Evolutionary conservation across 2,329 filamentous ascomycete genomes (phyloP).

Genomic region (Cercospora sp.): DNA sequence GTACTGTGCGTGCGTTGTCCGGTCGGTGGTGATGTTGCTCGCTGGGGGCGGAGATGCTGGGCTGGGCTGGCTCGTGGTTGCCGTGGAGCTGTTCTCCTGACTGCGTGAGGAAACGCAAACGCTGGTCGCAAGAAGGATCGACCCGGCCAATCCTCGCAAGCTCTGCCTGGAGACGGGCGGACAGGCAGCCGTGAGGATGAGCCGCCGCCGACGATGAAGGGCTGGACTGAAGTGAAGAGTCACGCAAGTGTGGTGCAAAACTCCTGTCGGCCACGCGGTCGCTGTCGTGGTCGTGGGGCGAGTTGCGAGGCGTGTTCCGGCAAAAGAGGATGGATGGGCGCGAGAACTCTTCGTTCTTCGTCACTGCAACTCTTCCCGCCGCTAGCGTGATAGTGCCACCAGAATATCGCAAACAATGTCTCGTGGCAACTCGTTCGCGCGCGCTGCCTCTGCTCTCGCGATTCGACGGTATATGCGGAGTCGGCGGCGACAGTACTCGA

Average conservation of each 20-base stretch:
- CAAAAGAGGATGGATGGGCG: conserved; percentile 6
- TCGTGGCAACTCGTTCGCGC: background rate
- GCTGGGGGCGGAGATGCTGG: background rate
- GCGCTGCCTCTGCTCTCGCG: background rate
- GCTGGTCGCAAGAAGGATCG: background rate
- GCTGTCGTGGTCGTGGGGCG: background rate
- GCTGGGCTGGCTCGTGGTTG: background rate
- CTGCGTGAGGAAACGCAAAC: background rate
- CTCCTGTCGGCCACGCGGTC: background rate
- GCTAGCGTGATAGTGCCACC: background rate
- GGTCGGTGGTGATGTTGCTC: background rate
- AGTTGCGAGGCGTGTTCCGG: background rate
- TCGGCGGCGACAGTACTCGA: background rate
- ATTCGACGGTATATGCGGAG: background rate
- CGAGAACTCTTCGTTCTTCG: background rate
- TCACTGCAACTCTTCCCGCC: conserved; percentile 1
- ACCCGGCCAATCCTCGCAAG: background rate
- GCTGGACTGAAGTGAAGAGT: background rate
- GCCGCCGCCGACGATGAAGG: background rate
- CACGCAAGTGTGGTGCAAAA: background rate
- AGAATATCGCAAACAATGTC: background rate
- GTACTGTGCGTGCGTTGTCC: background rate
- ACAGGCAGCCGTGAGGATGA: background rate
- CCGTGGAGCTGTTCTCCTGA: background rate
- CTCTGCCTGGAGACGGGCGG: background rate